Conservation (phyloP, 371 early-diverging fungal genomes). For the Massospora cicadina region DNA sequence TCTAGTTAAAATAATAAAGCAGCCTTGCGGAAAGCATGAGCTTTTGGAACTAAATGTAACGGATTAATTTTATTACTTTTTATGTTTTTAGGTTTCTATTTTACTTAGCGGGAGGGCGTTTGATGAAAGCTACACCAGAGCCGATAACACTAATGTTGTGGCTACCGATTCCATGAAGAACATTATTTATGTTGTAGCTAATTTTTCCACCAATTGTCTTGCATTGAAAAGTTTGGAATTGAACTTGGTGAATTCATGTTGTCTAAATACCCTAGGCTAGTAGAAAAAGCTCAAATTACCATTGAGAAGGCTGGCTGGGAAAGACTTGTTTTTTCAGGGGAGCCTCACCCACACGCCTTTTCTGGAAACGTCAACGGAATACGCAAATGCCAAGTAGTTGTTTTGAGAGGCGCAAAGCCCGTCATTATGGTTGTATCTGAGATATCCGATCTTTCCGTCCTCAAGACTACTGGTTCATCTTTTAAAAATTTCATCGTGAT, state of each 20-base stretch:
- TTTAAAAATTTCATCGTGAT: constrained; percentile 60
- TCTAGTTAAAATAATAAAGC: background rate
- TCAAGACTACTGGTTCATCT: constrained; percentile 68
- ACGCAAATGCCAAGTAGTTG: constrained; percentile 39
- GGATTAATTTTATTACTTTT: background rate
- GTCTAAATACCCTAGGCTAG: constrained; percentile 42
- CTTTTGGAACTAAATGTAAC: constrained; percentile 6
- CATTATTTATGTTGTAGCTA: constrained; percentile 59
- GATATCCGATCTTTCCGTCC: constrained; percentile 36
- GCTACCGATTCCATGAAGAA: constrained; percentile 71
- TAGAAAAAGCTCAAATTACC: constrained; percentile 43
- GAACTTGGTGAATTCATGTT: constrained; percentile 51
- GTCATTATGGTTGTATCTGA: constrained; percentile 34
- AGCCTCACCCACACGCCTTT: constrained; percentile 62
- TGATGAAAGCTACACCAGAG: constrained; percentile 40
- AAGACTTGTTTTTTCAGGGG: constrained; percentile 44
- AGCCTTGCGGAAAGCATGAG: background rate
- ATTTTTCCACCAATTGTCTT: constrained; percentile 47
- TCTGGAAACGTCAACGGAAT: constrained; percentile 58
- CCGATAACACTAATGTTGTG: constrained; percentile 48
- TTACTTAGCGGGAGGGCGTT: background rate
- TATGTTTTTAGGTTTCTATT: background rate
- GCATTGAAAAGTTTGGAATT: constrained; percentile 52
- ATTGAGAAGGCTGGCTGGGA: constrained; percentile 62
- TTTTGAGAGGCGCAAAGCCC: constrained; percentile 20